Percentiles rank a stretch among this genome's conserved stretches.
These are phyloP conservation scores for Ophiostoma sp. DNA, from an alignment of 2,329 filamentous ascomycete genomes.

Conservation along the genomic window DNA sequence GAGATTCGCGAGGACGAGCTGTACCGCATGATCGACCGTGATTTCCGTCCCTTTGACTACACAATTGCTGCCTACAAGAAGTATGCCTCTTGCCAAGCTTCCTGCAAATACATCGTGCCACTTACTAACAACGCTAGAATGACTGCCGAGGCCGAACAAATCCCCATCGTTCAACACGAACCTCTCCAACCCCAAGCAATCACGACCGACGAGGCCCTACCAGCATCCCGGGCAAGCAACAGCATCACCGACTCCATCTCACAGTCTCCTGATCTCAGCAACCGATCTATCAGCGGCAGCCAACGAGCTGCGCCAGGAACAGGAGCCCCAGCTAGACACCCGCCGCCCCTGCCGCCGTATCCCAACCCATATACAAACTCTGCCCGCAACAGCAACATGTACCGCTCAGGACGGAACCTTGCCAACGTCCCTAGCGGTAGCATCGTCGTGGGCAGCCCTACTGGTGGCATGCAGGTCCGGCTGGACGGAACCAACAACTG, in stretches of 20 bases:
- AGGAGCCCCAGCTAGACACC: constrained; percentile 29
- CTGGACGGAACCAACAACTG: constrained; percentile 77
- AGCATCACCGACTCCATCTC: constrained; percentile 13
- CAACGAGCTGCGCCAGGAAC: constrained; percentile 30
- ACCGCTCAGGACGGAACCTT: constrained; percentile 22
- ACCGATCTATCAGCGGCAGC: constrained; percentile 10
- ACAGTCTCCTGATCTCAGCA: neutral
- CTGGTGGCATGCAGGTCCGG: constrained; percentile 84
- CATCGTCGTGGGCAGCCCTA: constrained; percentile 65
- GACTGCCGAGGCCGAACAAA: constrained; percentile 29
- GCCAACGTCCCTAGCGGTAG: constrained; percentile 51
- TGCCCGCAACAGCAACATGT: constrained; percentile 22
- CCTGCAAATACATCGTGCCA: neutral
- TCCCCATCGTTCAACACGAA: constrained; percentile 5
- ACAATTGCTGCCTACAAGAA: constrained; percentile 73
- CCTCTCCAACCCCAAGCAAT: constrained; percentile 41
- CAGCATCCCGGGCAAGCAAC: constrained; percentile 35
- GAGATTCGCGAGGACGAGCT: constrained; percentile 93
- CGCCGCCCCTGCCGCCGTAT: constrained; percentile 42
- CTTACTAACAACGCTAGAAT: constrained; percentile 21
- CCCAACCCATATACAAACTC: constrained; percentile 42
- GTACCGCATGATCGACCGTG: constrained; percentile 86
- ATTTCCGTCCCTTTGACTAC: constrained; percentile 95
- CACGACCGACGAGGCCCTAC: constrained; percentile 47
- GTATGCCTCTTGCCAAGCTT: constrained; percentile 40